Percentiles rank a stretch among this genome's conserved stretches.
These are phyloP conservation scores for Fusarium stilboides DNA, from an alignment of 2,329 filamentous ascomycete species.

Conservation along the genomic window DNA sequence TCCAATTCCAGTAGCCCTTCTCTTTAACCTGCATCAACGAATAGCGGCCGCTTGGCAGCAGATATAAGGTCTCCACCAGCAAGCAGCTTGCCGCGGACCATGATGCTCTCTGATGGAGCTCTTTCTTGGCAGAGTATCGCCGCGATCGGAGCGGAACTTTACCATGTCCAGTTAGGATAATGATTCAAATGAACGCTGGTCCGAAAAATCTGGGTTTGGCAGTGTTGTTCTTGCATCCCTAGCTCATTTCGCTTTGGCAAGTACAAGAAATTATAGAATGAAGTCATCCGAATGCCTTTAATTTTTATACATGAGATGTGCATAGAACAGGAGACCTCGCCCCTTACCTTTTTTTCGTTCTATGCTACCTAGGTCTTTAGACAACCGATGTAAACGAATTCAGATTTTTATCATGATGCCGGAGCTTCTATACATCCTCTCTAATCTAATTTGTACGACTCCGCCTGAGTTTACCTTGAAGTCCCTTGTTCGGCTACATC, in stretches of 20 bases:
- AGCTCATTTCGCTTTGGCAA: not conserved
- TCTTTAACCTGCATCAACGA: not conserved
- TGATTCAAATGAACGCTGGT: no score
- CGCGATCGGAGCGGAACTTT: constrained; percentile 5
- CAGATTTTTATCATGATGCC: no score
- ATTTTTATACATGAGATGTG: no score
- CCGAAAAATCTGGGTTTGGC: no score
- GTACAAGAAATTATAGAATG: not conserved
- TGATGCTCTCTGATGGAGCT: not conserved
- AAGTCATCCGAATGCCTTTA: not conserved
- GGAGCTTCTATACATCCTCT: no score
- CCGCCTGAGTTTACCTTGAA: no score
- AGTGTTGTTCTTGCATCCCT: no score
- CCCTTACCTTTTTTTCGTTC: not conserved
- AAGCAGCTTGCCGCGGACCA: not conserved
- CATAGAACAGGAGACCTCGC: not conserved
- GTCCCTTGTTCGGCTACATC: no score
- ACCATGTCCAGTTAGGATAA: not conserved
- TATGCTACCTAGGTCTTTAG: no score
- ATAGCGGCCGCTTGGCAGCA: not conserved
- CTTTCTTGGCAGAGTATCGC: constrained; percentile 8
- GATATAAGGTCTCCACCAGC: not conserved
- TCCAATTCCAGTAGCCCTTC: not conserved
- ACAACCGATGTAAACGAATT: no score
- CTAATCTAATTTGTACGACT: no score